phyloP scores from a whole-genome alignment of 1,284 basidiomycete genomes.

The Melampsora americana region DNA sequence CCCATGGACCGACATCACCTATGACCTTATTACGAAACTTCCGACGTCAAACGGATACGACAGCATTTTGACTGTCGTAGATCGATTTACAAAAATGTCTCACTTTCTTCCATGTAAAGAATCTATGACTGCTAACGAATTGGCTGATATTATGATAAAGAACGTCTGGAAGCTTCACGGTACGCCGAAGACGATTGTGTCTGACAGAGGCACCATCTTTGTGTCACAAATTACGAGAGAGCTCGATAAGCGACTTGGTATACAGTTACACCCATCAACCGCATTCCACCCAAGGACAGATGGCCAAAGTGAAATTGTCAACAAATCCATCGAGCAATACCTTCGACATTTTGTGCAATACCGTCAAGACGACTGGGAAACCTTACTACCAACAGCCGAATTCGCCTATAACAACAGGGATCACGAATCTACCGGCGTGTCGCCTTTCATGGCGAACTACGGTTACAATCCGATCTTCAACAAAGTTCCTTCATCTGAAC shows the following conservation, averaged over 20 bases:
- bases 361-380: not conserved
- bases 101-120: too few species aligned
- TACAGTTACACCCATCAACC: not conserved
- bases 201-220: not conserved
- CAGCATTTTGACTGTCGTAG: constrained; percentile 7
- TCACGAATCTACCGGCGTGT: too few species aligned
- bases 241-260: too few species aligned
- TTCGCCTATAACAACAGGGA: too few species aligned
- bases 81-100: not conserved
- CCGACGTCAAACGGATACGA: not conserved
- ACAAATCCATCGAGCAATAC: constrained; percentile 1
- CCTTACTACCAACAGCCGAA: not conserved
- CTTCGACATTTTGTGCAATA: not conserved
- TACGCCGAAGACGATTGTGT: too few species aligned
- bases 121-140: too few species aligned
- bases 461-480: too few species aligned
- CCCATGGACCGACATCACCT: not conserved
- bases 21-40: not conserved
- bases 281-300: not conserved
- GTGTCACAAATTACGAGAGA: too few species aligned
- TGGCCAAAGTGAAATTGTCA: not conserved
- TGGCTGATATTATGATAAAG: too few species aligned
- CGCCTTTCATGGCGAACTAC: too few species aligned
- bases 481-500: too few species aligned
- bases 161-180: too few species aligned